Base-by-base conservation (phyloP, 805 yeast species). In the Cyberlindnera suaveolens region DNA sequence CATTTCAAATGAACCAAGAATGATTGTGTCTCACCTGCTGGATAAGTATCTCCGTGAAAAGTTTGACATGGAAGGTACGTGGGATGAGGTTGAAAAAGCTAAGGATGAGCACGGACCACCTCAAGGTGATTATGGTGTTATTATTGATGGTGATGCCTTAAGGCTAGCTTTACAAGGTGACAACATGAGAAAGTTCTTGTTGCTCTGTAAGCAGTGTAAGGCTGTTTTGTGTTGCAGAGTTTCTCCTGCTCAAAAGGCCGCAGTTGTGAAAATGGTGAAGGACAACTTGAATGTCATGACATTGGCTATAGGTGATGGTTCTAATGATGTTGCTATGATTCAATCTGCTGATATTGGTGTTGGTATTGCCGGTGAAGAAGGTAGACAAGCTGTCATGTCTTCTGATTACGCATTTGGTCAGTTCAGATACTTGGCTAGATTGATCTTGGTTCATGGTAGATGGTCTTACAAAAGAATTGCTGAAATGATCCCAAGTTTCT, bases 321-420 rank as follows among this genome's bases (percentile, higher is more conserved):
- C 93, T 17, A 85, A 85, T 60, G 95, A 85, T 66, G 95, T 85
- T 49, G 90, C 95, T 11, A 85, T 85, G 95, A 85, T 85, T 52
- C 95, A 85, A 62, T 80, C 89, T 26, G 93, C 95, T 1, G 82
- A 85, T 64, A 82, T 85, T 37, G 95, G 95, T 56, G 85, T 85
- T 43, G 95, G 95, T 66, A 85, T 85, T 58, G 90, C 90, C 3
- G 95, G 95, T 65, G 93, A 85, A 67, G 95, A 85, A 68, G 95
- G 95, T 58, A 70, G 93, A 48, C 93, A 85, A 63, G 93, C 93
- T 16, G 93, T 77, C 5, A 85, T 85, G 95, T 81, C 89, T 20
- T 81, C 91, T 1, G 95, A 85, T 66, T 85, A 83, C 63, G 95
- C 91, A 17, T 66, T 85, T 56, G 93, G 91, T 19, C 95, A 85